These are phyloP conservation scores for Ceratocystis papillata DNA, from an alignment of 2,329 filamentous ascomycete species.

Conservation along the genomic window DNA sequence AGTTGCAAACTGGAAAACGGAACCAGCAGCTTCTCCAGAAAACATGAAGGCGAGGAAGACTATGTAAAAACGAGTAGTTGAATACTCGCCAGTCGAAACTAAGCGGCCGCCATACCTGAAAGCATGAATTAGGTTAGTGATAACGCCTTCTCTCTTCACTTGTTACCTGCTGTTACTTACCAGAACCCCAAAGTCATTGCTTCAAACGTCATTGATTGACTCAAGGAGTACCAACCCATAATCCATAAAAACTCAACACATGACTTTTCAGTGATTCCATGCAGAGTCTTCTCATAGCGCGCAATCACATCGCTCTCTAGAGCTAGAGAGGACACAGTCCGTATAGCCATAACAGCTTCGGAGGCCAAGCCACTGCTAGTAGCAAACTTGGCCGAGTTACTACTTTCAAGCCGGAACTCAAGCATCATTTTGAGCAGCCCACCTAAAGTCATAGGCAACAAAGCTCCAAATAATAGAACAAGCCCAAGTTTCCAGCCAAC, in stretches of 20 bases:
- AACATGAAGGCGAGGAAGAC: conserved; percentile 43
- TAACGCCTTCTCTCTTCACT: background rate
- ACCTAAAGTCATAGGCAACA: conserved; percentile 37
- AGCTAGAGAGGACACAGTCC: conserved; percentile 40
- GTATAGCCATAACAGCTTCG: conserved; percentile 41
- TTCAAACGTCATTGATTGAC: conserved; percentile 34
- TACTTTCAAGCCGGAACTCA: conserved; percentile 38
- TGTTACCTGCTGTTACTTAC: conserved; percentile 27
- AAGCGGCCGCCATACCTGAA: conserved; percentile 35
- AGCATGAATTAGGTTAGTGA: background rate
- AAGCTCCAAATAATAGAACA: conserved; percentile 37
- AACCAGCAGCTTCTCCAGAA: conserved; percentile 35
- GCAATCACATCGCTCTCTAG: conserved; percentile 36
- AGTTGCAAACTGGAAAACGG: conserved; percentile 40
- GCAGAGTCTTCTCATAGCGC: conserved; percentile 31
- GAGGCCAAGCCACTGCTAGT: conserved; percentile 40
- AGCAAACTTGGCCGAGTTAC: conserved; percentile 37
- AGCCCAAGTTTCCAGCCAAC: conserved; percentile 43
- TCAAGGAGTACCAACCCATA: conserved; percentile 36
- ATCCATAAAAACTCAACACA: conserved; percentile 32
- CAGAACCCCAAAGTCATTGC: conserved; percentile 35
- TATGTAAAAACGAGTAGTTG: conserved; percentile 38
- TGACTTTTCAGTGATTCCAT: conserved; percentile 30
- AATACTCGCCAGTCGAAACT: conserved; percentile 39
- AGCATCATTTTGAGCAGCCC: conserved; percentile 42